Base-by-base conservation (phyloP, 2,329 filamentous ascomycete genomes). In the Apiospora malaysiana region DNA sequence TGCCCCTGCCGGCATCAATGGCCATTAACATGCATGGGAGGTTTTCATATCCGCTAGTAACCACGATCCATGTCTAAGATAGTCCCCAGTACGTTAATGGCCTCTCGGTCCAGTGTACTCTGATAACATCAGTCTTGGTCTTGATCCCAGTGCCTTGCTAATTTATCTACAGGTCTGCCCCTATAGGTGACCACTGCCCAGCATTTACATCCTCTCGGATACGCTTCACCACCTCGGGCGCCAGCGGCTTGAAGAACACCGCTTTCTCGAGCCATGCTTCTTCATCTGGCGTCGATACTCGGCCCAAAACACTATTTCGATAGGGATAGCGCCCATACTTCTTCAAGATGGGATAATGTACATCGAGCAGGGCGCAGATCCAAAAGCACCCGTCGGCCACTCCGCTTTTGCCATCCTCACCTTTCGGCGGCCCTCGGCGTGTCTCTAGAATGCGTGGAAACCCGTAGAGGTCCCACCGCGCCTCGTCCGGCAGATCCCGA, bases 271-370 rank as follows among this genome's bases (percentile, higher is more conserved):
- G 59, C 76, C 76, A 80, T 47, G 67, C 72, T 25, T 74, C 51
- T 71, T 79, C 78, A 27, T 76, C 76, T 7, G 66, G 51, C n/a
- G 76, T 77, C 51, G 69, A 71, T 18, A 71, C 66, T 43, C 77
- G 73, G 12, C 77, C 76, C 10, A 73, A 67, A 3, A 73, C 70
- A 14, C 70, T 73, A 45, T 81, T 80, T 23, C 73, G 70, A 47
- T 78, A 79, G 10, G 78, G 78, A 71, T 78, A 80, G 18, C 76
- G 71, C n/a, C 75, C 77, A 71, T 74, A 79, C 21, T 42, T 66
- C 18, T 77, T 74, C 18, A 80, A 70, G 18, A 77, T 73, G 7
- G 78, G 76, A 68, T 74, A 72, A 68, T 79, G 78, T 5, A 76
- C 72, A 63, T 79, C 77, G 71, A 79, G 73, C 40, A 79, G 47